Conservation (phyloP, 768 basidiomycete genomes). For the Myochromella boudieri region DNA sequence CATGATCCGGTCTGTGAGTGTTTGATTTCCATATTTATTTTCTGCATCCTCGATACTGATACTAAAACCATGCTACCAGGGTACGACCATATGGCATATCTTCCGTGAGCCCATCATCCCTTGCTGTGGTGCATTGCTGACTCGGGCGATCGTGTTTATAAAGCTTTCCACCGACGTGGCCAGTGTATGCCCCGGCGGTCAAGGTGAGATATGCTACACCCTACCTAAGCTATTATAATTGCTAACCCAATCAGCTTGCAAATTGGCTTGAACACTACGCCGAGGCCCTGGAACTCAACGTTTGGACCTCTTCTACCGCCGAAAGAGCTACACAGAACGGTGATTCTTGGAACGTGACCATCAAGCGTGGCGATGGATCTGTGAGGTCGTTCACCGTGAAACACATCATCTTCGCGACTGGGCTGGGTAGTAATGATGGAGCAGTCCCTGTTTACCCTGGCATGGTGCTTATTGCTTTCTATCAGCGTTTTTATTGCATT, state of each 20-base stretch:
- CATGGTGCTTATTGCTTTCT: slow-evolving; percentile 30
- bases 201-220: slow-evolving; percentile 31
- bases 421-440: slow-evolving; percentile 47
- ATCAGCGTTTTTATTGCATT: background rate
- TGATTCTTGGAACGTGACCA: slow-evolving; percentile 40
- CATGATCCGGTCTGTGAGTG: slow-evolving; percentile 68
- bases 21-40: slow-evolving; percentile 5
- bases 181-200: slow-evolving; percentile 53
- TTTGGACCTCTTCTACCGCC: slow-evolving; percentile 55
- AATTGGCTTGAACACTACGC: slow-evolving; percentile 71
- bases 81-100: slow-evolving; percentile 59
- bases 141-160: background rate
- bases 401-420: slow-evolving; percentile 53
- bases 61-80: slow-evolving; percentile 31
- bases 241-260: slow-evolving; percentile 40
- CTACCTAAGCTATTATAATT: background rate
- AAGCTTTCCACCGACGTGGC: slow-evolving; percentile 63
- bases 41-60: background rate
- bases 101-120: slow-evolving; percentile 43
- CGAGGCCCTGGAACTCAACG: slow-evolving; percentile 56
- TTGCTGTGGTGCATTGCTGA: background rate
- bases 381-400: slow-evolving; percentile 42
- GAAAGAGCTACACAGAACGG: slow-evolving; percentile 32
- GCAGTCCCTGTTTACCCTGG: slow-evolving; percentile 46
- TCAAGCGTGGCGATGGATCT: slow-evolving; percentile 33